Base-by-base conservation (phyloP, 192 early-diverging fungal species). In the Backusella parvicylindrica region DNA sequence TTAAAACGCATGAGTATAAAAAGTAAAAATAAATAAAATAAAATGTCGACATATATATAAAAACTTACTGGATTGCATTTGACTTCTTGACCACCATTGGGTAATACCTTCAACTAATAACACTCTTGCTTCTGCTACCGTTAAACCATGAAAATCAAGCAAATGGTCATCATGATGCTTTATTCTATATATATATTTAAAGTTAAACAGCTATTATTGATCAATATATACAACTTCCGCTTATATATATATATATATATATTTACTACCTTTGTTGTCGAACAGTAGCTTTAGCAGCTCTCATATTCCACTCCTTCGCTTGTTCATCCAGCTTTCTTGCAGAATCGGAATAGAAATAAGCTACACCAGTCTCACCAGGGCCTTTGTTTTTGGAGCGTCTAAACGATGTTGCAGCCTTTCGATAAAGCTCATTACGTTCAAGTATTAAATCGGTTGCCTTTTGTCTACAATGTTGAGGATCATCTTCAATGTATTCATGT, bases 121-220 rank as follows among this genome's bases (percentile, higher is more conserved):
- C 4, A 82, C 82, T 2, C 85, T 72, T 0, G 92, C 91, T 75
- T 93, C 91, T 0, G 77, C 74, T 1, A 91, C 84, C 0, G 85
- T 90, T 21, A 92, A 77, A 0, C 92, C 92, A 66, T 93, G 92
- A 6, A 93, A 79, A 78, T 93, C 92, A 2, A 93, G 77, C 21
- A 92, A 70, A 75, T 85, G 84, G 8, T 85, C 82, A 72, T 89
- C 82, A 16, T 82, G 85, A 18, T 71, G 18, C 11, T 32, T 33
- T 60, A 60, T 35, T 64, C 35, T 77, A 26, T 8, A 28, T 13
- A 47, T n/a, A 15, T 31, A 30, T 28, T 21, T 50, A 41, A 4
- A 13, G 18, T 13, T 23, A 41, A 63, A 8, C 5, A 30, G 26
- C 9, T n/a, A n/a, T n/a, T n/a, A n/a, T n/a, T n/a, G 23, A 21